A percentile compares a stretch with the other conserved stretches of the same genome.
phyloP scores from a whole-genome alignment of 345 rosid genomes.

The Pistacia atlantica region DNA sequence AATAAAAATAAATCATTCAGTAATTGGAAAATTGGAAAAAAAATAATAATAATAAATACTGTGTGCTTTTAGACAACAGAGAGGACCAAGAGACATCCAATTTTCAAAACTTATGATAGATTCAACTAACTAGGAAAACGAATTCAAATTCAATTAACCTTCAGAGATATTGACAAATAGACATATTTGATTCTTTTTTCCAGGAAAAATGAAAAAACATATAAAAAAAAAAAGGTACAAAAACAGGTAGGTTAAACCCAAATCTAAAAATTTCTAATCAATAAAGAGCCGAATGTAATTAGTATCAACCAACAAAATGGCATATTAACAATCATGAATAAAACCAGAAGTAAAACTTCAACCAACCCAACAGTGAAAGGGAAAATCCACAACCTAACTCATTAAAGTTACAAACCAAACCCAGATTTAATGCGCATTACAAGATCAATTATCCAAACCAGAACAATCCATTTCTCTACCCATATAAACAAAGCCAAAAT shows the following conservation, averaged over 20 bases:
- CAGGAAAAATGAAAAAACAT: neutral
- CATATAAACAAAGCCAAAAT: neutral
- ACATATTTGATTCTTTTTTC: neutral
- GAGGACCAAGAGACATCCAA: neutral
- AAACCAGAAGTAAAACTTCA: conserved; percentile 1
- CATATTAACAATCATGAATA: neutral
- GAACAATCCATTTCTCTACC: conserved; percentile 5
- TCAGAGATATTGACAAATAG: neutral
- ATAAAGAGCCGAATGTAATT: neutral
- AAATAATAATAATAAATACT: neutral
- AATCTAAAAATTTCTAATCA: neutral
- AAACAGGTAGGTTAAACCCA: neutral
- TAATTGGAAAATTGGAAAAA: neutral
- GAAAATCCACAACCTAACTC: neutral
- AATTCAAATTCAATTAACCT: neutral
- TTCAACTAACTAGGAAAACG: neutral
- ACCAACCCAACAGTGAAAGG: conserved; percentile 18
- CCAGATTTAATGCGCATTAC: neutral
- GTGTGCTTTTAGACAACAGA: neutral
- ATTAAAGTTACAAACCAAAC: conserved; percentile 10
- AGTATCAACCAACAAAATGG: conserved; percentile 8
- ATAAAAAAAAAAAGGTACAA: neutral
- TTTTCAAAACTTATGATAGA: conserved; percentile 1
- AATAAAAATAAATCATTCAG: conserved; percentile 15
- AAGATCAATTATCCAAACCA: conserved; percentile 5